Evolutionary conservation across 345 rosid species (phyloP).

Genomic region (Diplotaxis tenuifolia): DNA sequence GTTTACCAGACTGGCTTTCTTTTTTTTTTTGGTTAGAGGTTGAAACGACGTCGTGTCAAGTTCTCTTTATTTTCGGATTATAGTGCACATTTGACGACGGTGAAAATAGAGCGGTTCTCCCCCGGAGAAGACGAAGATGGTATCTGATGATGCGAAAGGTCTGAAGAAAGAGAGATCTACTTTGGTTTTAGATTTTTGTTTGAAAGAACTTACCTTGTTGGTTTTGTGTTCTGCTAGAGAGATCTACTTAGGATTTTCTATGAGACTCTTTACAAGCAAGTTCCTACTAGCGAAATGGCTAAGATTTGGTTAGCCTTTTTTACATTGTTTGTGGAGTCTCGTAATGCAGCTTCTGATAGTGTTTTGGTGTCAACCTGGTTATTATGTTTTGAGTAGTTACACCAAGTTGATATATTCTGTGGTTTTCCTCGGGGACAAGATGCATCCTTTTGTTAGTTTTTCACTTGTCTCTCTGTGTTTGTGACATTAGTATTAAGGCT

Average conservation of each 20-base stretch:
- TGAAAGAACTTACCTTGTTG: not conserved
- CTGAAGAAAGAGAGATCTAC: constrained; percentile 33
- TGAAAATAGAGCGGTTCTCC: too few relatives aligned
- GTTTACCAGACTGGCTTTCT: too few relatives aligned
- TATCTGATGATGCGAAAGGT: constrained; percentile 52
- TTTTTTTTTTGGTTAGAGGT: too few relatives aligned
- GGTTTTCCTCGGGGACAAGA: not conserved
- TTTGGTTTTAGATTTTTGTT: constrained; percentile 3
- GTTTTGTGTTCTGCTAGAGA: constrained; percentile 52
- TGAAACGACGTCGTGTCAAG: too few relatives aligned
- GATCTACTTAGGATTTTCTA: constrained; percentile 88
- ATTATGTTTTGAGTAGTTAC: not conserved
- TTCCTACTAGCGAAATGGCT: constrained; percentile 86
- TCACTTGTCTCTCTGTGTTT: not conserved
- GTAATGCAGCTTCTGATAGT: too few relatives aligned
- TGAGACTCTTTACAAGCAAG: constrained; percentile 69
- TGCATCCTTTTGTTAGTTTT: not conserved
- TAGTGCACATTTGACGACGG: too few relatives aligned
- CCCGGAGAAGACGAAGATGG: constrained; percentile 46
- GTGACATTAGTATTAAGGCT: not conserved
- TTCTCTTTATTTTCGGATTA: too few relatives aligned
- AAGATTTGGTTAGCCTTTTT: constrained; percentile 70
- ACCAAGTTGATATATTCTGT: not conserved
- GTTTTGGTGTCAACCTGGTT: not conserved
- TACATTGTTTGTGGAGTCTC: too few relatives aligned